Evolutionary conservation across 2,329 filamentous ascomycete species (phyloP), one percentile per base, ranked within the genome.

Genomic region (Zarea fungicola): DNA sequence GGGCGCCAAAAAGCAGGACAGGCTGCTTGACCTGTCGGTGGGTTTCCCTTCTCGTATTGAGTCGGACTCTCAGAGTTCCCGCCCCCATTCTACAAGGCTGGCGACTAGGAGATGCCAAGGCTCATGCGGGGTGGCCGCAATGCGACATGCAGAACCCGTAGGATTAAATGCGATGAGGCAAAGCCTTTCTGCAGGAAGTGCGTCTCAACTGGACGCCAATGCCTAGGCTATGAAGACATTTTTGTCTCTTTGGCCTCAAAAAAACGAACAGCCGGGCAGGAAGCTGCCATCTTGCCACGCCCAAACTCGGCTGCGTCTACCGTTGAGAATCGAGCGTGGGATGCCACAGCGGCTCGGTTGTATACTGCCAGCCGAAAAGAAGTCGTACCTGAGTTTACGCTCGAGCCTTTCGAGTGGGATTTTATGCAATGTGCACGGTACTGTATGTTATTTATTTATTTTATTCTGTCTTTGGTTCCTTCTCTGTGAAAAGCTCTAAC

Each of bases 391-490:
- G 26, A 29, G 26, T 29, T 29, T 13, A 13, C 7, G 7, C 21
- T 45, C 13, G 42, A 45, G 22, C 42, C 42, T 4, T 45, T 45
- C 18, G 42, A 45, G 31, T 45, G 42, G 28, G 42, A 45, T 23
- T 45, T 45, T 45, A 29, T 29, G n/a, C 31, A 45, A 29, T 45
- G 42, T 11, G 42, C 32, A 16, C 35, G 32, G 21, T 45, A 45
- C 28, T 45, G 42, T 35, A 45, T 4, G 31, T 28, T 29, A 5
- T 26, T 9, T 4, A 4, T 7, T 7, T 19, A 21, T 11, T 36
- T 21, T 4, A 21, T 16, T 22, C 34, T 36, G 34, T 7, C 9
- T n/a, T 25, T n/a, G n/a, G n/a, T n/a, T n/a, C n/a, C n/a, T n/a
- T n/a, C n/a, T n/a, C n/a, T n/a, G n/a, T n/a, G n/a, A n/a, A n/a